phyloP scores from a whole-genome alignment of 352 stramenopile species.

The Elongisporangium prolatum region DNA sequence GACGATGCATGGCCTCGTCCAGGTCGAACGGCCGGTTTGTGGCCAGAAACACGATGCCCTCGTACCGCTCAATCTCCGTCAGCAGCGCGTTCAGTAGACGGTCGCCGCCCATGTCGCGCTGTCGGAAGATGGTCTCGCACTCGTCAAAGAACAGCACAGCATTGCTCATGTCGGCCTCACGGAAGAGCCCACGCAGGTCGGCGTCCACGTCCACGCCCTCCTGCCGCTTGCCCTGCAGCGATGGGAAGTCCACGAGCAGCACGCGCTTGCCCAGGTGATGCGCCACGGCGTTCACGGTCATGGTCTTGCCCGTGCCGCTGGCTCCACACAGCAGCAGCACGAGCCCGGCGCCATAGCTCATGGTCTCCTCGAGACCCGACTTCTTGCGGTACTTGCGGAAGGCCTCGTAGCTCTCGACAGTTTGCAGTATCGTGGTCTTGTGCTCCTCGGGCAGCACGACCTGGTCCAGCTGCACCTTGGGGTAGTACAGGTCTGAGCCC shows the following conservation, averaged over 20 bases:
- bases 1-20: conserved; percentile 88
- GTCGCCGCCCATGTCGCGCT: conserved; percentile 77
- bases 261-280: conserved; percentile 85
- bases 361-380: conserved; percentile 63
- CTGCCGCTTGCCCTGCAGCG: conserved; percentile 73
- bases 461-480: conserved; percentile 78
- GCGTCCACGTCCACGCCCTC: conserved; percentile 74
- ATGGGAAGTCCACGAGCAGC: conserved; percentile 86
- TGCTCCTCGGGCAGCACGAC: conserved; percentile 84
- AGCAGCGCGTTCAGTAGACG: conserved; percentile 77
- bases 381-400: conserved; percentile 82
- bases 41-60: conserved; percentile 86
- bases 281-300: conserved; percentile 87
- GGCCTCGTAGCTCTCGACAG: conserved; percentile 78
- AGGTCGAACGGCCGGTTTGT: conserved; percentile 87
- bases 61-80: conserved; percentile 86
- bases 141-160: conserved; percentile 89
- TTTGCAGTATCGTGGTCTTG: conserved; percentile 76
- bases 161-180: conserved; percentile 88
- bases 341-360: conserved; percentile 73
- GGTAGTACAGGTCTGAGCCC: conserved; percentile 82
- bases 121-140: conserved; percentile 86
- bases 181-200: conserved; percentile 80
- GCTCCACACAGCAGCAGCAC: conserved; percentile 80
- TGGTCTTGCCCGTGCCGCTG: conserved; percentile 88